Evolutionary conservation across 2,329 filamentous ascomycete species (phyloP).

Genomic region (Cadophora gregata): DNA sequence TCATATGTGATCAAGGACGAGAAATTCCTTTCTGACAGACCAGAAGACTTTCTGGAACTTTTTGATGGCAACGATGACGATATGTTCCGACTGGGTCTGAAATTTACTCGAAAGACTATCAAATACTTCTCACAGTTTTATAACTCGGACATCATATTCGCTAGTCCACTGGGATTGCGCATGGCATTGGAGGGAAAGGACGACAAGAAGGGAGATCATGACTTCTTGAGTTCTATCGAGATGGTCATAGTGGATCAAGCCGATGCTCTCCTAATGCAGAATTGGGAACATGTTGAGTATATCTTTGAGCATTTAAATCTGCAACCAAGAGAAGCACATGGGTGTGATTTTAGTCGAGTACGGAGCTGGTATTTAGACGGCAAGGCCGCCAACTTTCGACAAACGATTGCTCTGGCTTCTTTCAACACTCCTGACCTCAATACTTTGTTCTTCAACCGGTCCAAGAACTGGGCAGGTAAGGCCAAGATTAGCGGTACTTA

Average conservation of each 20-base stretch:
- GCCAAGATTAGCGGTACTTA: conserved; percentile 73
- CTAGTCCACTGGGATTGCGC: conserved; percentile 86
- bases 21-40: conserved; percentile 74
- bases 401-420: conserved; percentile 81
- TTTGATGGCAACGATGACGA: conserved; percentile 97
- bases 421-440: conserved; percentile 91
- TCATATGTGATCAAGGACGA: conserved; percentile 74
- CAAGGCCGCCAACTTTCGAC: conserved; percentile 79
- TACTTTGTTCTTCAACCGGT: conserved; percentile 75
- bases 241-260: conserved; percentile 89
- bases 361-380: conserved; percentile 92
- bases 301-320: conserved; percentile 91
- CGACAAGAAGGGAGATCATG: conserved; percentile 74
- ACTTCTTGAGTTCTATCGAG: conserved; percentile 95
- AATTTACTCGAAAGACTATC: conserved; percentile 94
- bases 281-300: conserved; percentile 95
- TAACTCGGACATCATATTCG: conserved; percentile 92
- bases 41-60: conserved; percentile 85
- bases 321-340: conserved; percentile 87
- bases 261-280: conserved; percentile 95
- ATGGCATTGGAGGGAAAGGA: conserved; percentile 83
- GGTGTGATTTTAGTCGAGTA: conserved; percentile 91
- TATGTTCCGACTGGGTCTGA: conserved; percentile 94
- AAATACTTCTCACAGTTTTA: conserved; percentile 97
- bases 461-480: conserved; percentile 82